Evolutionary conservation across 2,329 filamentous ascomycete genomes (phyloP).

Genomic region (Fusarium sp.): DNA sequence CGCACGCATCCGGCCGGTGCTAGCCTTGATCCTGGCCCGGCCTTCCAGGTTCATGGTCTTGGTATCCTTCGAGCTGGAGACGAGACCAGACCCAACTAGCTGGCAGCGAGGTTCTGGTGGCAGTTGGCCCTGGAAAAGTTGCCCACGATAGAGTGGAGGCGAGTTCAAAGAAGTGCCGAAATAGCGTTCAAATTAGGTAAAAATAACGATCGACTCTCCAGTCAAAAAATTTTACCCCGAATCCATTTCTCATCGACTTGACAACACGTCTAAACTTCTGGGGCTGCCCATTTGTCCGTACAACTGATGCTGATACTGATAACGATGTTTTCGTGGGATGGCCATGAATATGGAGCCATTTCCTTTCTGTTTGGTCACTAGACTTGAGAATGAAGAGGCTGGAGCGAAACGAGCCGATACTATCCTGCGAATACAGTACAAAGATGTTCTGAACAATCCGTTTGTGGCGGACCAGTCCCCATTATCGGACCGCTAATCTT

Average conservation of each 20-base stretch:
- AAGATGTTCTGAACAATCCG: conserved; percentile 13
- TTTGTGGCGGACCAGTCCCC: conserved; percentile 24
- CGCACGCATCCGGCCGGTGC: conserved; percentile 37
- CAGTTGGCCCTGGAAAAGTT: conserved; percentile 20
- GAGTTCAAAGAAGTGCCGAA: conserved; percentile 45
- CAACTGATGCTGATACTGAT: conserved; percentile 41
- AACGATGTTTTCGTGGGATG: conserved; percentile 38
- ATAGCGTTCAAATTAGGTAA: conserved; percentile 55
- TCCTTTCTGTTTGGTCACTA: conserved; percentile 41
- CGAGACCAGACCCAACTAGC: conserved; percentile 17
- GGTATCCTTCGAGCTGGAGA: conserved; percentile 6
- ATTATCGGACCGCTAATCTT: conserved; percentile 27
- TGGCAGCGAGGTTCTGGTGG: conserved; percentile 31
- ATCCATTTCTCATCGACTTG: conserved; percentile 52
- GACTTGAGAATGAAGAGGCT: conserved; percentile 41
- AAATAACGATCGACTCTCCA: conserved; percentile 52
- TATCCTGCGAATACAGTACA: conserved; percentile 6
- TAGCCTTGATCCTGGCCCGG: conserved; percentile 1
- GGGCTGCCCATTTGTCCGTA: conserved; percentile 44
- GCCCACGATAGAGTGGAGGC: conserved; percentile 46
- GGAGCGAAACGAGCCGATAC: conserved; percentile 11
- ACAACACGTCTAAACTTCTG: conserved; percentile 36
- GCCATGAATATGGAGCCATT: conserved; percentile 44
- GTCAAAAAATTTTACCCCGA: conserved; percentile 53
- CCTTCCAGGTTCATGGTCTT: conserved; percentile 6